Conservation (phyloP, 176 grass and related monocot species). For the Carex scoparia region DNA sequence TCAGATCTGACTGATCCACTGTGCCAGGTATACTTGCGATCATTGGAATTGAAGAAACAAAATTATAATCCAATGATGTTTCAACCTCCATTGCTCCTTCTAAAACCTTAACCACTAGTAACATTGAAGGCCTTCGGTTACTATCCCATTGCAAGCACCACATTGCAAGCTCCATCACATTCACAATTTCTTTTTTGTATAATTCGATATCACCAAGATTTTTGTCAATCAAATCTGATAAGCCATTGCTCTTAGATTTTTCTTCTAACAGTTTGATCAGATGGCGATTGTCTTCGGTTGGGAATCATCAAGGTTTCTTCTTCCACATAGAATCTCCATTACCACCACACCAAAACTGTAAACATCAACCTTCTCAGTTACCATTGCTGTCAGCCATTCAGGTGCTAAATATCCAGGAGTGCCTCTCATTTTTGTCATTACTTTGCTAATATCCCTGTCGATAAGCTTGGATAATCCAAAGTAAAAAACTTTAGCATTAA, state of each 20-base stretch:
- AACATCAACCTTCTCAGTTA: too few species aligned
- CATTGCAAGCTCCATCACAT: conserved; percentile 46
- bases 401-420: too few species aligned
- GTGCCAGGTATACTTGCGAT: background rate
- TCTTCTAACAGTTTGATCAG: too few species aligned
- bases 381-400: too few species aligned
- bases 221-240: conserved; percentile 35
- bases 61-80: conserved; percentile 23
- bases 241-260: background rate
- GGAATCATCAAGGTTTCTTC: too few species aligned
- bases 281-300: too few species aligned
- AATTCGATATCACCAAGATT: conserved; percentile 2
- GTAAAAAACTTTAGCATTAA: conserved; percentile 34
- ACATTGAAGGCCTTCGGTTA: conserved; percentile 52
- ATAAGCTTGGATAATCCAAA: too few species aligned
- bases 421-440: too few species aligned
- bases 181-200: conserved; percentile 27
- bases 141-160: conserved; percentile 58
- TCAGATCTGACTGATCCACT: conserved; percentile 9
- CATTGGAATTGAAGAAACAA: conserved; percentile 2
- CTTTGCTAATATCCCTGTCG: too few species aligned
- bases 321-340: too few species aligned
- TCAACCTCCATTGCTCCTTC: conserved; percentile 36
- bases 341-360: too few species aligned
- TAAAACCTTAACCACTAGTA: conserved; percentile 43